Base-by-base conservation (phyloP, 768 basidiomycete species). In the Polyporus arcularius region DNA sequence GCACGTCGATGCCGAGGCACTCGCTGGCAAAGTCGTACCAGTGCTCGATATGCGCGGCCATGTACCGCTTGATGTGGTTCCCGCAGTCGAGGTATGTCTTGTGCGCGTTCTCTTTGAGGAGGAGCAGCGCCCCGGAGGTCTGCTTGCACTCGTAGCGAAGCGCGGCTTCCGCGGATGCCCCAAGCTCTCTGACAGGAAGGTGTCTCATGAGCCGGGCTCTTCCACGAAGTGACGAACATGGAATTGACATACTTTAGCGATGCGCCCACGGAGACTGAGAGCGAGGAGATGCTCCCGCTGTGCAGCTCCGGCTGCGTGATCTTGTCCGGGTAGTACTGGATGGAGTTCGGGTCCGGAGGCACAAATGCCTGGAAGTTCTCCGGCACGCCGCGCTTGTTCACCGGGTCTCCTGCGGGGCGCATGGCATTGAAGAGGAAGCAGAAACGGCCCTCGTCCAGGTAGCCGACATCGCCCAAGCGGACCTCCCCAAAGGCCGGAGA, bases 391-490 rank as follows among this genome's bases (percentile, higher is more conserved):
- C 26, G 15, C 3, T 4, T 18, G 32, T 58, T 58, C 8, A 52
- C 38, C 6, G 57, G 49, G 18, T 58, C 26, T 7, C 30, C 42
- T 5, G 15, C 15, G 16, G 11, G 26, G 4, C 7, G 39, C 49
- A 45, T 45, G 16, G 15, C n/a, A 18, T 61, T 61, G 60, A 65
- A 65, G 12, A 65, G 46, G 2, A 47, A 32, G 11, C 46, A 28
- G 53, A 65, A 65, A 9, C 16, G 30, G 40, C 64, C 64, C 14
- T 56, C 15, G 4, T 3, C 11, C 4, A 58, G 28, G 50, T 35
- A 61, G 3, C 64, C 64, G 0, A 65, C 60, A 40, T 65, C 64
- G 6, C 64, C 64, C 16, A 65, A 49, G 18, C 54, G 46, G 2
- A 65, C 47, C 21, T 58, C 56, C 6, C 57, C 60, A 16, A 45